Percentiles rank a stretch among this genome's conserved stretches.
Conservation (phyloP, 202 grass and related monocot genomes). For the Zoysia matrella region DNA sequence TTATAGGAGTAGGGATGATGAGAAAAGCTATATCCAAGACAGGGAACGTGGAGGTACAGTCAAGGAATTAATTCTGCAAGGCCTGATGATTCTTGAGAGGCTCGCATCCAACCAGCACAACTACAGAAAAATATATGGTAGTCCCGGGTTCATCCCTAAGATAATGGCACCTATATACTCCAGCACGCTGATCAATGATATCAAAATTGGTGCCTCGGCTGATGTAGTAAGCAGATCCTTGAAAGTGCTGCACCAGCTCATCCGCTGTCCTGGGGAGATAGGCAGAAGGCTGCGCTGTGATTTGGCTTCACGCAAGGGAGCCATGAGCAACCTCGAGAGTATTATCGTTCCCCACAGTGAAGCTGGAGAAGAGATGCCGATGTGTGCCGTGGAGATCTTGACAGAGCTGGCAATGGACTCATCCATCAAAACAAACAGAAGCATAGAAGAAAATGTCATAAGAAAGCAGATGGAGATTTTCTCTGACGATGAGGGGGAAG, state of each 20-base stretch:
- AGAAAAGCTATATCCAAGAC: background rate
- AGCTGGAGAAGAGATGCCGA: background rate
- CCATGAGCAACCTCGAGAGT: too few relatives aligned
- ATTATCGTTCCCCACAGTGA: too few relatives aligned
- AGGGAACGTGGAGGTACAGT: background rate
- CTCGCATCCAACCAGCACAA: background rate
- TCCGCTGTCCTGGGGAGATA: background rate
- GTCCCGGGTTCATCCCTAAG: background rate
- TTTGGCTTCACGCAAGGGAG: too few relatives aligned
- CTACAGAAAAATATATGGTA: background rate
- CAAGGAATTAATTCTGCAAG: background rate
- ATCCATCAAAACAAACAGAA: too few relatives aligned
- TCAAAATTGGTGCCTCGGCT: background rate
- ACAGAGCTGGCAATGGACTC: background rate
- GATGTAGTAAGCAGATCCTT: background rate
- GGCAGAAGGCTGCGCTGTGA: too few relatives aligned
- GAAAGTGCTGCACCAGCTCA: background rate
- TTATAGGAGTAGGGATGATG: background rate
- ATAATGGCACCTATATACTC: background rate
- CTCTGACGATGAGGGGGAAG: background rate
- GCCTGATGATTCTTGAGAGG: slow-evolving; percentile 7
- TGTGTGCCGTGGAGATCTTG: background rate
- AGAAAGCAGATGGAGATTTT: background rate
- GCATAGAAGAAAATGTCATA: background rate
- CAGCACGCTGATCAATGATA: background rate